A percentile compares a stretch with the other conserved stretches of the same genome.
Evolutionary conservation across 2,329 filamentous ascomycete species (phyloP).

Genomic region (Epicoccum nigrum): DNA sequence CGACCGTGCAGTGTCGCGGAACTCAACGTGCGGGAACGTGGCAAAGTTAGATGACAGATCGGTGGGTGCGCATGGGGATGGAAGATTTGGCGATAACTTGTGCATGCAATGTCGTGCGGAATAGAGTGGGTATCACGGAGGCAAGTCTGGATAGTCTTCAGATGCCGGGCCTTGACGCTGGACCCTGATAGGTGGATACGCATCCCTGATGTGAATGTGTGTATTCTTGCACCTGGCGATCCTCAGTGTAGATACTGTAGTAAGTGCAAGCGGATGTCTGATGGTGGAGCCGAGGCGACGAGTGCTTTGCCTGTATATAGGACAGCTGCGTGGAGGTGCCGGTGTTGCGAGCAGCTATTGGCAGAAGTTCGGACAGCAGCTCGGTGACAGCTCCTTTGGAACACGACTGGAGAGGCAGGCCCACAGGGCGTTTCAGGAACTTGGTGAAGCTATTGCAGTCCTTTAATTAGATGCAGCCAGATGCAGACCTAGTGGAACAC

Average conservation of each 20-base stretch:
- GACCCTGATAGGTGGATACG: conserved; percentile 9
- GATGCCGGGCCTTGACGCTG: background rate
- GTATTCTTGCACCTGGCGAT: conserved; percentile 1
- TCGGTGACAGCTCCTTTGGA: background rate
- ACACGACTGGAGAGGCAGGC: conserved; percentile 5
- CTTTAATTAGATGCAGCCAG: conserved; percentile 19
- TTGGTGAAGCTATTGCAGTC: conserved; percentile 10
- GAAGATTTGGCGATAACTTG: background rate
- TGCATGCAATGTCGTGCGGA: conserved; percentile 2
- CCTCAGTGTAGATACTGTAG: no score
- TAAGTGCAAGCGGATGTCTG: background rate
- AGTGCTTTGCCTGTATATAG: background rate
- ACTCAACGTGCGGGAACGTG: conserved; percentile 15
- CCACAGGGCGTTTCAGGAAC: conserved; percentile 4
- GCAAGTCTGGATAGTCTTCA: conserved; percentile 5
- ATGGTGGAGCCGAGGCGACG: background rate
- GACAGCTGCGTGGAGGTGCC: background rate
- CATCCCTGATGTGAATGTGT: background rate
- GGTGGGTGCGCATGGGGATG: conserved; percentile 8
- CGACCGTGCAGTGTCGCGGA: conserved; percentile 10
- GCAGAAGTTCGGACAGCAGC: background rate
- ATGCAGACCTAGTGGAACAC: conserved; percentile 1
- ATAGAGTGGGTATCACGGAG: conserved; percentile 1
- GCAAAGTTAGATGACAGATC: conserved; percentile 18
- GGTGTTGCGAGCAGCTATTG: background rate